Conservation (phyloP, 805 yeast genomes). For the Candida awuae region DNA sequence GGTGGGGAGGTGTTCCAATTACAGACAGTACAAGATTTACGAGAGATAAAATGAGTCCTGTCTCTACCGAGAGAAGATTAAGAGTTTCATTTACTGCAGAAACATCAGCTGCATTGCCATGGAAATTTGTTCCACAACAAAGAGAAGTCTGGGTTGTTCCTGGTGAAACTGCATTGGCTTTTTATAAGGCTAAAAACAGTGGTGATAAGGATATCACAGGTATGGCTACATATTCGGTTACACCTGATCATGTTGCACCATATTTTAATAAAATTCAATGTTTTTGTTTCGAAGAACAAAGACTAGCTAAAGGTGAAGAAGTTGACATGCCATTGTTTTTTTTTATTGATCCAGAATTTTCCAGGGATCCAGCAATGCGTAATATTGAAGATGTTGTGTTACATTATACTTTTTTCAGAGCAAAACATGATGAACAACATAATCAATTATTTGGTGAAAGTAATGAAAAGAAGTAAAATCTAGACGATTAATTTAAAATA, state of each 20-base stretch:
- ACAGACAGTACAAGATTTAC: constrained; percentile 78
- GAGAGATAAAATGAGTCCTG: constrained; percentile 80
- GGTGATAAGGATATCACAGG: constrained; percentile 90
- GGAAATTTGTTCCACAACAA: constrained; percentile 94
- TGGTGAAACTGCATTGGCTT: constrained; percentile 96
- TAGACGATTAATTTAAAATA: not conserved
- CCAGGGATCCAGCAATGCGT: constrained; percentile 86
- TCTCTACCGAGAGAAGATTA: constrained; percentile 74
- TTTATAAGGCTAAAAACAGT: constrained; percentile 82
- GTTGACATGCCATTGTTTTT: constrained; percentile 98
- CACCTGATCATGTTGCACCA: constrained; percentile 94
- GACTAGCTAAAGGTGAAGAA: constrained; percentile 89
- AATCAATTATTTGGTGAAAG: constrained; percentile 22
- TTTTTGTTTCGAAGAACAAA: constrained; percentile 96
- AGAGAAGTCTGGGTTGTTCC: constrained; percentile 88
- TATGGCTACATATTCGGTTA: constrained; percentile 95
- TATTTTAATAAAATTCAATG: constrained; percentile 97
- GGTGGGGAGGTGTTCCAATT: constrained; percentile 93
- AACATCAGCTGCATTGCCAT: constrained; percentile 82
- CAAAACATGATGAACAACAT: constrained; percentile 30
- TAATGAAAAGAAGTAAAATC: constrained; percentile 14
- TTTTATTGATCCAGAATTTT: constrained; percentile 93
- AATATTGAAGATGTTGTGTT: constrained; percentile 82
- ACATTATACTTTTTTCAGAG: constrained; percentile 86
- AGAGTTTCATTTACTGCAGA: constrained; percentile 86